A percentile compares a stretch with the other conserved stretches of the same genome.
These are phyloP conservation scores for Dictyostelium firmibasis DNA, from an alignment of 78 protist genomes.

Conservation along the genomic window DNA sequence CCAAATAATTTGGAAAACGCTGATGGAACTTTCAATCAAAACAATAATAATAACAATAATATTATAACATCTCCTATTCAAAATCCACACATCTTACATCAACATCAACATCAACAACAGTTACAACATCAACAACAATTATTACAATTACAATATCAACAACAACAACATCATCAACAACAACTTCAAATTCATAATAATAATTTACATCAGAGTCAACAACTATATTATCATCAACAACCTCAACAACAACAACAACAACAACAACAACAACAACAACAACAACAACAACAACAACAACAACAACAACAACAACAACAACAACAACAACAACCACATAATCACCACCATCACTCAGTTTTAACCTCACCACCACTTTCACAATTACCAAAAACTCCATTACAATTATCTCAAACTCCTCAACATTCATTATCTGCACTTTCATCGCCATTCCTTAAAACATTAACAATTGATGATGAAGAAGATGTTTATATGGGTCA, in stretches of 20 bases:
- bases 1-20: not conserved
- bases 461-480: not conserved
- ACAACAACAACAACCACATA: too few relatives aligned
- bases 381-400: not conserved
- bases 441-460: not conserved
- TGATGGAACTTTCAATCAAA: not conserved
- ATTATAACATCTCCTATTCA: too few relatives aligned
- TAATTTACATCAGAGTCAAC: not conserved
- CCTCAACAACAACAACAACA: constrained; percentile 5
- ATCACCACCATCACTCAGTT: not conserved
- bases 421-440: not conserved
- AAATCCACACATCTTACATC: not conserved
- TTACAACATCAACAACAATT: too few relatives aligned
- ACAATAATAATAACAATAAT: not conserved
- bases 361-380: not conserved
- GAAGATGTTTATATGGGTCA: not conserved
- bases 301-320: not conserved
- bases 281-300: constrained; percentile 7
- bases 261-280: not conserved
- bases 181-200: not conserved
- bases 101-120: not conserved
- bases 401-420: not conserved
- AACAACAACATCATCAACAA: constrained; percentile 2
- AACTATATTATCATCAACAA: not conserved
- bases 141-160: too few relatives aligned